Evolutionary conservation across 345 rosid species (phyloP).

Genomic region (Anastatica hierochuntica): DNA sequence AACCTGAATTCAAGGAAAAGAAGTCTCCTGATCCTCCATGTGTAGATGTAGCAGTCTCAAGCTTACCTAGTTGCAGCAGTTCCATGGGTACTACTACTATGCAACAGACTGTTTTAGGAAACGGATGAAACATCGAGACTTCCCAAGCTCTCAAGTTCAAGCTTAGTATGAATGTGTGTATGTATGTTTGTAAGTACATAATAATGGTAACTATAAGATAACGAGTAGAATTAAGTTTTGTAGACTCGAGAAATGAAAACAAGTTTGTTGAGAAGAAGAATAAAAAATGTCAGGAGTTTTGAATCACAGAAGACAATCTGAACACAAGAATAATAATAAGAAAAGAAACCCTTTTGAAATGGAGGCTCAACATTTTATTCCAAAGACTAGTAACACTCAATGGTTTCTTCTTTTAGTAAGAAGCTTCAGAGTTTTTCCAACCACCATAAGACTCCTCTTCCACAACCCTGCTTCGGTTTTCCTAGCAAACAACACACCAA

Average conservation of each 20-base stretch:
- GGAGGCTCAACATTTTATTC: no score
- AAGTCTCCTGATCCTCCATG: slow-evolving; percentile 14
- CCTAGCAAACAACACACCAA: no score
- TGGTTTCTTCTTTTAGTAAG: slow-evolving; percentile 20
- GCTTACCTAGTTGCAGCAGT: slow-evolving; percentile 15
- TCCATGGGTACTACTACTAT: neutral
- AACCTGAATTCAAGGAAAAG: slow-evolving; percentile 1
- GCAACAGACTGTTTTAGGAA: slow-evolving; percentile 13
- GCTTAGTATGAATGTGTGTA: neutral
- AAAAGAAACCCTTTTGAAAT: no score
- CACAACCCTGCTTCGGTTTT: slow-evolving; percentile 21
- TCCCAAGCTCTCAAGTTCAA: neutral
- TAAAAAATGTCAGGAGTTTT: neutral
- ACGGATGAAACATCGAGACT: neutral
- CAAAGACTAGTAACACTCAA: no score
- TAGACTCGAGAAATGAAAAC: no score
- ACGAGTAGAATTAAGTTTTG: no score
- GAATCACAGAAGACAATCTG: neutral
- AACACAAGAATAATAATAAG: slow-evolving; percentile 1
- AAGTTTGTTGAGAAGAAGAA: no score
- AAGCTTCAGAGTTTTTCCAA: slow-evolving; percentile 47
- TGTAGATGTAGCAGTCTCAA: slow-evolving; percentile 21
- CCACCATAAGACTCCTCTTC: slow-evolving; percentile 47
- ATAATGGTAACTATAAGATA: neutral
- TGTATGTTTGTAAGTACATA: neutral